Base-by-base conservation (phyloP, 345 rosid species). In the Brassica nigra region DNA sequence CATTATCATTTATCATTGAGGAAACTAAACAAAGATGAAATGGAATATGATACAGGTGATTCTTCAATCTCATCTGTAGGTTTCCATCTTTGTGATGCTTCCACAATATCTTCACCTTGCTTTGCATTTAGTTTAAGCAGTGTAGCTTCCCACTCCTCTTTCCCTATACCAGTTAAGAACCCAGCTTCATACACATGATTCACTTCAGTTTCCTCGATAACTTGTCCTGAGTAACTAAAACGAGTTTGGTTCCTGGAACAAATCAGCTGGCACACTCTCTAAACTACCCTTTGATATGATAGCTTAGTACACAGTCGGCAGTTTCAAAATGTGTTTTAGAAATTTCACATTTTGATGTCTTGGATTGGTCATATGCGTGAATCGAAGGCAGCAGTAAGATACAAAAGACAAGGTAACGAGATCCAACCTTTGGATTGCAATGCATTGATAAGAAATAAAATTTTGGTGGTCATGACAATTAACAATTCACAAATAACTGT, bases 401-500 rank as follows among this genome's bases (percentile, higher is more conserved):
- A 23, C 6, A 23, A 59, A 18, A 58, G 27, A 20, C 30, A 58
- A 58, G 14, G 30, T 59, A 23, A 59, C 4, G 64, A 59, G 7
- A 27, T 23, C 6, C n/a, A 23, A 58, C 62, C 30, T 20, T 2
- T 20, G 9, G 3, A 58, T 58, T 58, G 30, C 30, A 58, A 59
- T 23, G 12, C 23, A 59, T 59, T 59, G 31, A 58, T 59, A 59
- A 9, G 33, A 23, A 59, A 1, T 5, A 52, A 52, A 52, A n/a
- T 59, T 23, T 59, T n/a, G 8, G 3, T 23, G 3, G 63, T 23
- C 30, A 59, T 59, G 5, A 59, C 62, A 58, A 58, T 8, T 20
- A 20, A 58, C 28, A 20, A 9, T 47, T 55, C 76, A 78, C 71
- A 34, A 37, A 78, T 36, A 6, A 67, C 47, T 39, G 30, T 69